Evolutionary conservation across 768 basidiomycete species (phyloP), one percentile per base, ranked within the genome.

Genomic region (Phaffia australis): DNA sequence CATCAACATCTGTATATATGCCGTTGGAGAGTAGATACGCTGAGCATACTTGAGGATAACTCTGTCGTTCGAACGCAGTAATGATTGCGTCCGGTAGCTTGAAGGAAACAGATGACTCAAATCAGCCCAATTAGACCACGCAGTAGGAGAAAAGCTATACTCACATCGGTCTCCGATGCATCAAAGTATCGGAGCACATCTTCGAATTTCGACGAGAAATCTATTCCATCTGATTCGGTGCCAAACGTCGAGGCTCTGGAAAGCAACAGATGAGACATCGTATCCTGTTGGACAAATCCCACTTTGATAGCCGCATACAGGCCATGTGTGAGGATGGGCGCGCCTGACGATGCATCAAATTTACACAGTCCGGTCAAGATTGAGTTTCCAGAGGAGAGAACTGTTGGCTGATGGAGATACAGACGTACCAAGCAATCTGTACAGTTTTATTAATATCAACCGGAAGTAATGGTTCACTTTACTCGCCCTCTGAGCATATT

Each of bases 281-380:
- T 94, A 72, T 95, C 92, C 65, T 86, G 82, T 74, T 94, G 90
- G 27, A 93, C 82, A 72, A 89, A 87, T 74, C 91, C 91, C 69
- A 88, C 79, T 68, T 85, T 83, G 79, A 93, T 80, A 27, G 79
- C 77, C 32, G 84, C 83, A 74, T 89, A 93, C 72, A 92, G 89
- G 63, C 88, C 85, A 69, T 90, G 70, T 3, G 88, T 85, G 51
- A 83, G 76, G 4, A 83, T 81, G 0, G 89, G 81, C 19, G 87
- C 86, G 65, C 87, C 89, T 90, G 47, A 23, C 69, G 48, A 35
- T 25, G 11, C 29, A 30, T 42, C 35, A 51, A 55, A 57, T 62
- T 30, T 0, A 52, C 51, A 64, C 14, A 48, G 66, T 35, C 51
- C 55, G 48, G 32, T 42, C 21, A 23, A 6, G 18, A 21, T 16